Evolutionary conservation across 371 early-diverging fungal genomes (phyloP), one percentile per base, ranked within the genome.

Genomic region (Pancytospora epiphaga): DNA sequence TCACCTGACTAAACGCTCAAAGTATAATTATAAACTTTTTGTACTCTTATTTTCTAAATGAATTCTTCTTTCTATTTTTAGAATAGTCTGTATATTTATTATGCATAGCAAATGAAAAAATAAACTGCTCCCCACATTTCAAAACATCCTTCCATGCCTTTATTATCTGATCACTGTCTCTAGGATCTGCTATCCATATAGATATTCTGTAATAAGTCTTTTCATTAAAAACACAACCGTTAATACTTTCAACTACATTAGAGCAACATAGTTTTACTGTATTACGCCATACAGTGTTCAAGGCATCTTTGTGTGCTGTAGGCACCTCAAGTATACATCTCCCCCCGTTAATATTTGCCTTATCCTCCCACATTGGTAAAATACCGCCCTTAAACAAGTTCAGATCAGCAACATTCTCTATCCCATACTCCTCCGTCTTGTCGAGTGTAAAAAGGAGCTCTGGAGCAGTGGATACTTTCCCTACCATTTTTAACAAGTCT

Each of bases 311-410:
- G 1, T 19, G 15, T 0, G 34, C n/a, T n/a, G 18, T 12, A 38
- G 76, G 69, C 57, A 94, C 79, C 70, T 88, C 87, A 58, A 90
- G 81, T 57, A 89, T 87, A 88, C 95, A 92, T 79, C 92, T 91
- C 36, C 97, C 97, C 75, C 98, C 98, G 43, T 89, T 82, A 43
- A 84, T 85, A 84, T 98, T 98, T 50, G 84, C 86, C n/a, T 86
- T 80, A 79, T 98, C 97, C 83, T 98, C 98, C 97, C 98, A 96
- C 87, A 88, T 89, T n/a, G 98, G 98, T 81, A 87, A 86, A 69
- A 98, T 85, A 34, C 92, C 94, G 68, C 88, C 85, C 82, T 91
- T 90, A 87, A 98, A 96, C 64, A 96, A 81, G 74, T 94, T 92
- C 78, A 92, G 90, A 84, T 94, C 92, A 54, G 91, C 85, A 49